Conservation (phyloP, 2,329 filamentous ascomycete species). For the Colletotrichum sublineola region DNA sequence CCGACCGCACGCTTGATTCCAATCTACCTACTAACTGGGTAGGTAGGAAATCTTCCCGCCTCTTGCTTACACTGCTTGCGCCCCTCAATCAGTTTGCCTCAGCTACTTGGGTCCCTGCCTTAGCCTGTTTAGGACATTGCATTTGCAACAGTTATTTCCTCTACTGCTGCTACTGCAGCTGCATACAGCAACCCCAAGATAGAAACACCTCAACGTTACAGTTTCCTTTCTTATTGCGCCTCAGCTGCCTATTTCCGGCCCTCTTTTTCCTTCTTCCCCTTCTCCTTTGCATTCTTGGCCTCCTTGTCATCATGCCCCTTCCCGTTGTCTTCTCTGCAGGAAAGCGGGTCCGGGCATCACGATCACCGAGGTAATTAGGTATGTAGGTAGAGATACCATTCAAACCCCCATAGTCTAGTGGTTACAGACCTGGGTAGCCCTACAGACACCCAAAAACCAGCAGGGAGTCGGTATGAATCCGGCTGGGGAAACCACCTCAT, state of each 20-base stretch:
- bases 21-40: not conserved
- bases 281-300: not conserved
- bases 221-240: slow-evolving; percentile 18
- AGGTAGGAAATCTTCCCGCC: not conserved
- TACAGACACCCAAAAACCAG: too few species aligned
- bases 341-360: not conserved
- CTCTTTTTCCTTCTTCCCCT: not conserved
- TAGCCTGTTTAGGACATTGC: slow-evolving; percentile 1
- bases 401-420: too few species aligned
- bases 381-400: too few species aligned
- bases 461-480: too few species aligned
- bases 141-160: not conserved
- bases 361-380: not conserved
- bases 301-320: not conserved
- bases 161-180: slow-evolving; percentile 9
- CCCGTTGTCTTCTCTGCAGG: slow-evolving; percentile 1
- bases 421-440: too few species aligned
- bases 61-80: not conserved
- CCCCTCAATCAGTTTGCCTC: not conserved
- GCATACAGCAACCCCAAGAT: not conserved
- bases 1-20: not conserved
- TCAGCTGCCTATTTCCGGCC: slow-evolving; percentile 2
- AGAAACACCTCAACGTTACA: slow-evolving; percentile 17
- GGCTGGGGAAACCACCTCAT: too few species aligned
- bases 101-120: not conserved